phyloP scores from a whole-genome alignment of 2,329 filamentous ascomycete species.

The Emergomyces orientalis region DNA sequence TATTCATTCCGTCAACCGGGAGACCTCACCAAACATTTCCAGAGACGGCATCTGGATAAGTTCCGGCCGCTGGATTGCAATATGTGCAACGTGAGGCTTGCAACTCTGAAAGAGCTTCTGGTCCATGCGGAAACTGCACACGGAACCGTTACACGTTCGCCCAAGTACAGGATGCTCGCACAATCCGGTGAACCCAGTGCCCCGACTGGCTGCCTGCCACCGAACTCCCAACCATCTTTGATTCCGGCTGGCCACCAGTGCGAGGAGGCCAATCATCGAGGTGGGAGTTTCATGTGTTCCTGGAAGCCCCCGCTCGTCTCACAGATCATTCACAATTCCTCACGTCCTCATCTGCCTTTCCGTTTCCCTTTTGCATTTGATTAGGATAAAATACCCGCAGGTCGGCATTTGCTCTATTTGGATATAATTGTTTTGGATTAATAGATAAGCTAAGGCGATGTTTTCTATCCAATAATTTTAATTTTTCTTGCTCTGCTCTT shows the following conservation, averaged over 20 bases:
- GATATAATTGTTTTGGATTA: not conserved
- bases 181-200: not conserved
- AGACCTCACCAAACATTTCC: not conserved
- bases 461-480: too few relatives aligned
- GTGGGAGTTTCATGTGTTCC: not conserved
- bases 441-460: not conserved
- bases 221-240: not conserved
- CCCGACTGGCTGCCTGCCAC: not conserved
- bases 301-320: not conserved
- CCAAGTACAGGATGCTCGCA: not conserved
- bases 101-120: not conserved
- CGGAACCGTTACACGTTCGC: not conserved
- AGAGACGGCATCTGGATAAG: not conserved
- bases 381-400: not conserved
- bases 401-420: not conserved
- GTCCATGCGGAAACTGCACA: not conserved
- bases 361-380: not conserved
- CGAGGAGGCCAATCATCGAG: not conserved
- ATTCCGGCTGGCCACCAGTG: not conserved
- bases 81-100: not conserved
- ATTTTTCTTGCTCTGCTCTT: too few relatives aligned
- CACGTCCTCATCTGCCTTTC: not conserved
- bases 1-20: not conserved
- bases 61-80: not conserved
- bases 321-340: not conserved